A percentile compares a stretch with the other conserved stretches of the same genome.
Conservation (phyloP, 2,329 filamentous ascomycete genomes). For the Fusarium heterosporum region DNA sequence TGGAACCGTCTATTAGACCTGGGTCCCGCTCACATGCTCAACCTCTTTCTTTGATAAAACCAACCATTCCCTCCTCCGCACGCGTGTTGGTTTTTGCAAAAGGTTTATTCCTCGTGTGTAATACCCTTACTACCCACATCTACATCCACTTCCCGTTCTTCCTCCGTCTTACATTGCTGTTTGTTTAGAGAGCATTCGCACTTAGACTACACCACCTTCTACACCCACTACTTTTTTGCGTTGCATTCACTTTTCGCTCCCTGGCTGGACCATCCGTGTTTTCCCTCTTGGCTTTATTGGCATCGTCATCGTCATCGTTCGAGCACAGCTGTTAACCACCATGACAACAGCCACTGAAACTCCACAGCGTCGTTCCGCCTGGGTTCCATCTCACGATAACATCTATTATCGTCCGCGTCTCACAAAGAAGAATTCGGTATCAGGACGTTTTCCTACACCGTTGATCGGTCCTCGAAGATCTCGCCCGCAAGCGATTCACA, state of each 20-base stretch:
- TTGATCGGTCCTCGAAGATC: constrained; percentile 55
- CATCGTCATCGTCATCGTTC: constrained; percentile 40
- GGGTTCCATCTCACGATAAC: constrained; percentile 45
- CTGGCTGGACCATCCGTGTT: constrained; percentile 38
- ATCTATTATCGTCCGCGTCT: constrained; percentile 47
- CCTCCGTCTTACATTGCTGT: constrained; percentile 11
- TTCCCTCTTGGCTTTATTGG: constrained; percentile 40
- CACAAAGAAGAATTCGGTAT: constrained; percentile 40
- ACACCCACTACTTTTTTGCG: constrained; percentile 21
- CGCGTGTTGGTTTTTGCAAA: constrained; percentile 10
- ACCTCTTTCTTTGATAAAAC: constrained; percentile 31
- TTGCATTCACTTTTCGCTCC: constrained; percentile 31
- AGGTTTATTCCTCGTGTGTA: constrained; percentile 8
- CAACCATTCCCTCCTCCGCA: constrained; percentile 21
- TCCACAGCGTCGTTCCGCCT: constrained; percentile 40
- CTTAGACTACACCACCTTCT: constrained; percentile 12
- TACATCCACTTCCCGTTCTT: neutral
- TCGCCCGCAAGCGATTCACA: constrained; percentile 57
- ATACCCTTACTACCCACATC: neutral
- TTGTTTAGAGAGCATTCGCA: constrained; percentile 27
- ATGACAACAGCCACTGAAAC: constrained; percentile 43
- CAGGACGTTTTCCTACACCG: constrained; percentile 51
- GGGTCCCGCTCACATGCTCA: constrained; percentile 13
- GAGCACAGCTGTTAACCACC: constrained; percentile 41
- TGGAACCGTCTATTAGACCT: constrained; percentile 15